Conservation (phyloP, 768 basidiomycete species). For the Naematelia encephala region DNA sequence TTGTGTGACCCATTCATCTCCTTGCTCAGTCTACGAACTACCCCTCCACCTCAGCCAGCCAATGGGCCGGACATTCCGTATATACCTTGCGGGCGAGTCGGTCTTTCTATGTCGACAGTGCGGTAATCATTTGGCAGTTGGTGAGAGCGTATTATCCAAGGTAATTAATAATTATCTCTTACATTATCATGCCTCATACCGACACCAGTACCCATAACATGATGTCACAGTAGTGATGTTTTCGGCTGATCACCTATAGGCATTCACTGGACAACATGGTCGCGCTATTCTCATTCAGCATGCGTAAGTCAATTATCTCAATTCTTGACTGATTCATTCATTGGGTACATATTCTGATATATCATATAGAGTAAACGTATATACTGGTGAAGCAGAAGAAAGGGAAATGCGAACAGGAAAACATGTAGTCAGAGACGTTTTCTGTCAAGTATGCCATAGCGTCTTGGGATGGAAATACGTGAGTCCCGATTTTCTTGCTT, state of each 20-base stretch:
- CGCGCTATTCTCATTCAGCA: constrained; percentile 89
- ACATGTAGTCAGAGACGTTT: constrained; percentile 94
- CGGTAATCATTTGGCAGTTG: constrained; percentile 45
- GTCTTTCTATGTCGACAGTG: constrained; percentile 46
- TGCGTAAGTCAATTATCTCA: constrained; percentile 62
- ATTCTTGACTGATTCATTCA: not conserved
- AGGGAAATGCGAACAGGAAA: constrained; percentile 95
- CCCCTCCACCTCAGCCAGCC: not conserved
- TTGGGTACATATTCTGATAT: not conserved
- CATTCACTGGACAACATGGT: constrained; percentile 95
- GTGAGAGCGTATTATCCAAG: constrained; percentile 41
- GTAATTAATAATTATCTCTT: too few species aligned
- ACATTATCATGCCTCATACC: not conserved
- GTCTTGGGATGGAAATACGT: constrained; percentile 99
- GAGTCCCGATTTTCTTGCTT: too few species aligned
- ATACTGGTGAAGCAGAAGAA: constrained; percentile 83
- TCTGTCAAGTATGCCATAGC: constrained; percentile 81
- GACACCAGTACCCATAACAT: not conserved
- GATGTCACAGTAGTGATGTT: not conserved
- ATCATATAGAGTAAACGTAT: constrained; percentile 73
- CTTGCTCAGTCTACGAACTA: too few species aligned
- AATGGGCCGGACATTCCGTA: constrained; percentile 45
- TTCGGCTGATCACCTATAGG: constrained; percentile 56
- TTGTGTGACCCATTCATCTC: not conserved
- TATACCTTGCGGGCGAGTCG: constrained; percentile 46